Conservation (phyloP, 345 rosid genomes). For the Raphanus sativus region DNA sequence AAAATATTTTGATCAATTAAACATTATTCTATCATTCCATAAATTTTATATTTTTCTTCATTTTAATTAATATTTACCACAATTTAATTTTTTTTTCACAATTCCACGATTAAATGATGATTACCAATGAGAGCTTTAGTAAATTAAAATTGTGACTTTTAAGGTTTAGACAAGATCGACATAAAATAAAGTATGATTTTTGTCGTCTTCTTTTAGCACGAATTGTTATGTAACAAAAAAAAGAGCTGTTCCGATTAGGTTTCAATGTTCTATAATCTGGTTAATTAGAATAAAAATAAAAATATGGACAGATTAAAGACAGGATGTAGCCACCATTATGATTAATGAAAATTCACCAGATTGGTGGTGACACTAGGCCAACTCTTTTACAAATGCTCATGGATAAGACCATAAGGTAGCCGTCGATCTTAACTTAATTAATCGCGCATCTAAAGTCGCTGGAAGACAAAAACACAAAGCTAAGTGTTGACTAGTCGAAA, state of each 20-base stretch:
- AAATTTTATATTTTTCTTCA: too few relatives aligned
- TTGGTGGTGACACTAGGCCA: neutral
- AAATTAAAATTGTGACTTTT: neutral
- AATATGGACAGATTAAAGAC: neutral
- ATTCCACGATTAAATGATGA: too few relatives aligned
- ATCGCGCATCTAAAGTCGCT: neutral
- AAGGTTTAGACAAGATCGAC: neutral
- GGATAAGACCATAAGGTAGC: neutral
- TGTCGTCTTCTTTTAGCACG: neutral
- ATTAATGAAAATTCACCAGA: neutral
- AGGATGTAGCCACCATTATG: neutral
- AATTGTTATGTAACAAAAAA: too few relatives aligned
- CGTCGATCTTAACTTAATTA: neutral
- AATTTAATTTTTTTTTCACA: too few relatives aligned
- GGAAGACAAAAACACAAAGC: neutral
- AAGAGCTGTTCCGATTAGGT: neutral
- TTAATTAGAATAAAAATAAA: too few relatives aligned
- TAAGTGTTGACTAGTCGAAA: slow-evolving; percentile 7
- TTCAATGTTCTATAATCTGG: neutral
- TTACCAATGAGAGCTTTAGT: too few relatives aligned
- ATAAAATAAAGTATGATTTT: too few relatives aligned
- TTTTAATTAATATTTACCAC: too few relatives aligned
- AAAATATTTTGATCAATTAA: too few relatives aligned
- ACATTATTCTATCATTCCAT: too few relatives aligned
- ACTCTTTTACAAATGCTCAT: neutral